Conservation (phyloP, 345 rosid genomes). For the Populus davidiana region DNA sequence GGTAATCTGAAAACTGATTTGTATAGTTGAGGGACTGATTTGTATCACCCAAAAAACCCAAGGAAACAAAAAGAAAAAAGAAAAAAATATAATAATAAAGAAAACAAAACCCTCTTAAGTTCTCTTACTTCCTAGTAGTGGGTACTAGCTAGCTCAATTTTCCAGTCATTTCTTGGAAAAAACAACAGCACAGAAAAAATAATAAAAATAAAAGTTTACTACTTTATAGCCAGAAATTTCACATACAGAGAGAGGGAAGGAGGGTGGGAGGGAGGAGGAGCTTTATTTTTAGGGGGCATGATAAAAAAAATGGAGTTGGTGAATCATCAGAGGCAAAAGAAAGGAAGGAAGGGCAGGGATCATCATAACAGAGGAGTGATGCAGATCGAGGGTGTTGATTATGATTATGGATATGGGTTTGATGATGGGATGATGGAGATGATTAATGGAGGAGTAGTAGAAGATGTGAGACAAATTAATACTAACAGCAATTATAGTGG, state of each 20-base stretch:
- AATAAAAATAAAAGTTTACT: background rate
- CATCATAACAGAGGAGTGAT: slow-evolving; percentile 2
- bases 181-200: too few species aligned
- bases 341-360: slow-evolving; percentile 8
- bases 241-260: background rate
- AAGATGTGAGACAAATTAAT: background rate
- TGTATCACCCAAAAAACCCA: background rate
- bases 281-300: background rate
- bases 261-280: background rate
- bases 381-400: background rate
- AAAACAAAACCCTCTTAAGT: background rate
- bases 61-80: background rate
- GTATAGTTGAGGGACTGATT: background rate
- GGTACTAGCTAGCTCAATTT: background rate
- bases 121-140: background rate
- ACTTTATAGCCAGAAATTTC: background rate
- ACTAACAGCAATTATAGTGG: background rate
- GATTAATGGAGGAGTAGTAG: slow-evolving; percentile 10
- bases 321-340: slow-evolving; percentile 14
- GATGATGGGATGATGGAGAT: slow-evolving; percentile 3
- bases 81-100: background rate
- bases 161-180: too few species aligned
- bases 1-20: background rate
- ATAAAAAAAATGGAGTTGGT: slow-evolving; percentile 26
- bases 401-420: slow-evolving; percentile 2